A percentile compares a stretch with the other conserved stretches of the same genome.
These are phyloP conservation scores for Penicillium desertorum DNA, from an alignment of 495 filamentous ascomycete genomes.

Conservation along the genomic window DNA sequence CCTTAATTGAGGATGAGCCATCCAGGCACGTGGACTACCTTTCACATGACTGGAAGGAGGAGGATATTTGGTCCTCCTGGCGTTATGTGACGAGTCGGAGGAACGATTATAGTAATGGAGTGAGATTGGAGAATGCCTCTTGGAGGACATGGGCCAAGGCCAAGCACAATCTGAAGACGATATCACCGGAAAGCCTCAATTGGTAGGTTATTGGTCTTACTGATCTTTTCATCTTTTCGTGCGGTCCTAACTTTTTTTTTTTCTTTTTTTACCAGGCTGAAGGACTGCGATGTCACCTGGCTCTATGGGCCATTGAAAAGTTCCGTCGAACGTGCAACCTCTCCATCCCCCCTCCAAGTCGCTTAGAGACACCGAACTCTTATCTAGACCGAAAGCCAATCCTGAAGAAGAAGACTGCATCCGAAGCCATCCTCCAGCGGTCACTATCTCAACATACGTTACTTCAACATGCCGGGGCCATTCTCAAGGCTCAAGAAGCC, in stretches of 20 bases:
- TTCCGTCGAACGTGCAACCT: constrained; percentile 42
- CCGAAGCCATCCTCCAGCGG: constrained; percentile 89
- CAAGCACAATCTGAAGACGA: constrained; percentile 79
- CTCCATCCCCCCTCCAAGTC: constrained; percentile 56
- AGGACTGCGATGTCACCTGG: constrained; percentile 98
- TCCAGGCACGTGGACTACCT: constrained; percentile 95
- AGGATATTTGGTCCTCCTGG: constrained; percentile 98
- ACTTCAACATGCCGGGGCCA: constrained; percentile 88
- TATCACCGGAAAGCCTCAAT: constrained; percentile 85
- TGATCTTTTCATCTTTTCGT: constrained; percentile 15
- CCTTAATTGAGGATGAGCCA: constrained; percentile 70
- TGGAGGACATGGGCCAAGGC: constrained; percentile 98
- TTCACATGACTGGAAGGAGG: constrained; percentile 91
- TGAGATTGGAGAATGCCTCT: constrained; percentile 90
- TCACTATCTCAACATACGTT: constrained; percentile 90
- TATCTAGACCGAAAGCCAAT: constrained; percentile 89
- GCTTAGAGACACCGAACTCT: constrained; percentile 76
- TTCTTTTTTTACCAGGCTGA: constrained; percentile 62
- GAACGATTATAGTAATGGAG: constrained; percentile 74
- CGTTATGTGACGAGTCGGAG: constrained; percentile 80
- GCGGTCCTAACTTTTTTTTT: neutral
- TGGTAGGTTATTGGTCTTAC: constrained; percentile 57
- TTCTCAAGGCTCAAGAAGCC: constrained; percentile 84
- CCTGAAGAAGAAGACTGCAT: constrained; percentile 93
- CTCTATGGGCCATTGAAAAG: constrained; percentile 91